Evolutionary conservation across 2,329 filamentous ascomycete species (phyloP).

Genomic region (Didymella arachidicola): DNA sequence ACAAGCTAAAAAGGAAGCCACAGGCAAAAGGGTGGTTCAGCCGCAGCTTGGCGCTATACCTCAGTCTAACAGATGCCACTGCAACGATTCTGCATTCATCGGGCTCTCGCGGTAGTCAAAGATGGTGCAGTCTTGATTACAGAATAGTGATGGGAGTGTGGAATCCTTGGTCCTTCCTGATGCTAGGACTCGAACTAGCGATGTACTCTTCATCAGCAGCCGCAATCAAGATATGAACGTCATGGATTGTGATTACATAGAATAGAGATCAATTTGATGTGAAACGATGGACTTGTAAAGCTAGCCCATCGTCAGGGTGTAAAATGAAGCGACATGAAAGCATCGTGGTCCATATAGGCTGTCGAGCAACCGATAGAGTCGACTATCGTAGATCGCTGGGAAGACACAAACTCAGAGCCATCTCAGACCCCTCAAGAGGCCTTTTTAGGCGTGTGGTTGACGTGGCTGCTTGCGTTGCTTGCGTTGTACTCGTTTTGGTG

Average conservation of each 20-base stretch:
- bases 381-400: neutral
- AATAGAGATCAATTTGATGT: neutral
- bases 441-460: constrained; percentile 6
- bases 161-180: too few species aligned
- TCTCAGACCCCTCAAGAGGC: neutral
- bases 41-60: constrained; percentile 20
- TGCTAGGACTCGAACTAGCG: neutral
- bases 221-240: neutral
- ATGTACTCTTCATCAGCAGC: neutral
- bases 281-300: neutral
- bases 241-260: constrained; percentile 9
- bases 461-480: constrained; percentile 28
- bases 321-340: neutral
- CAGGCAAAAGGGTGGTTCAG: constrained; percentile 23
- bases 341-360: neutral
- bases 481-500: constrained; percentile 38
- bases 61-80: neutral
- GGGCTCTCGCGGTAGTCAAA: neutral
- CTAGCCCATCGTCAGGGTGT: neutral
- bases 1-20: constrained; percentile 9
- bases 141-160: neutral
- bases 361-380: neutral
- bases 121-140: neutral
- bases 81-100: neutral
- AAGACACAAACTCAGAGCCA: neutral